Evolutionary conservation across 1,139 yeast species (phyloP), one percentile per base, ranked within the genome.

Genomic region (Sugiyamaella neomexicana): DNA sequence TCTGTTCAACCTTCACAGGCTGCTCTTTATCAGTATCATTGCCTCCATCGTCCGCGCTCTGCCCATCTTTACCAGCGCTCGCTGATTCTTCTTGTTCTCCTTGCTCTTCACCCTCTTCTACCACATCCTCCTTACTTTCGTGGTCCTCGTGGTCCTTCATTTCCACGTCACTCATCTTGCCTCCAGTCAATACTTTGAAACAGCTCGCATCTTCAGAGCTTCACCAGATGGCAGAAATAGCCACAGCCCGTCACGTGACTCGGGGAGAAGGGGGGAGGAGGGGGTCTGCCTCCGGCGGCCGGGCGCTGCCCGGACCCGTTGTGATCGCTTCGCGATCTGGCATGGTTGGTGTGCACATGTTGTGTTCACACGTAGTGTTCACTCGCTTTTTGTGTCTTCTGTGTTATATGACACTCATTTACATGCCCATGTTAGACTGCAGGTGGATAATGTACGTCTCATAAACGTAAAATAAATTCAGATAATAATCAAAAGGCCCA

Each of bases 61-160:
- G 43, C 45, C 31, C 31, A 27, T 27, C 31, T 27, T 27, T 9
- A 27, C 9, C 31, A 27, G 31, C 31, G 5, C 8, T 9, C 31
- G 31, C 8, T 6, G 31, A 27, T 5, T 9, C 9, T 6, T 27
- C 31, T 6, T 27, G 31, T n/a, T n/a, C n/a, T n/a, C n/a, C n/a
- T n/a, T n/a, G n/a, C n/a, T n/a, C n/a, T n/a, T n/a, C n/a, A n/a
- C n/a, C n/a, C n/a, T n/a, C 38, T 23, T 38, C 55, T 9, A 20
- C 44, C 27, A n/a, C n/a, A n/a, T n/a, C n/a, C n/a, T n/a, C n/a
- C n/a, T n/a, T n/a, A n/a, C n/a, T n/a, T n/a, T n/a, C n/a, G n/a
- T n/a, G n/a, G n/a, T n/a, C n/a, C n/a, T n/a, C n/a, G n/a, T 48
- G 60, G 31, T 58, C 62, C 13, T 54, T 52, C 64, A 61, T 60